These are phyloP conservation scores for Geotrichum reessii DNA, from an alignment of 1,139 yeast genomes.

Conservation along the genomic window DNA sequence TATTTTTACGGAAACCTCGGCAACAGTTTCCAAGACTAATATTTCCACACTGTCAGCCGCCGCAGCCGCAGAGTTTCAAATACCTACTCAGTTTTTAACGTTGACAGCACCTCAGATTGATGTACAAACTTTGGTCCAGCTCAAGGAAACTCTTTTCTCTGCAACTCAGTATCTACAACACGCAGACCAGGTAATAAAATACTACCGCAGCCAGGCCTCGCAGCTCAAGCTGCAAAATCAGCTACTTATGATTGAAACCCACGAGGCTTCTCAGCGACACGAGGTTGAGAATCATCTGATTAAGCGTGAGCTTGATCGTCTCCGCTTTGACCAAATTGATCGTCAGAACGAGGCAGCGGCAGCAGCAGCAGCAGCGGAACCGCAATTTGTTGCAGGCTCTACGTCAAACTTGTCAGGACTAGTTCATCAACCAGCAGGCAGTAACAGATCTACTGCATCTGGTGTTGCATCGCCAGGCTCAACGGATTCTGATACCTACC, in stretches of 20 bases:
- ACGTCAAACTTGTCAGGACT: conserved; percentile 1
- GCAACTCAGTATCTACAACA: not conserved
- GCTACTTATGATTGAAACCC: conserved; percentile 37
- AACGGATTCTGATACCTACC: conserved; percentile 28
- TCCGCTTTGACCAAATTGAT: conserved; percentile 36
- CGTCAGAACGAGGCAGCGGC: conserved; percentile 18
- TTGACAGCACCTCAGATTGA: not conserved
- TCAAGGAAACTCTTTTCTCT: not conserved
- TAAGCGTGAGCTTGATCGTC: conserved; percentile 46
- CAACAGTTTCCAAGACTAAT: not conserved
- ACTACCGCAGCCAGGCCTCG: conserved; percentile 15
- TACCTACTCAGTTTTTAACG: not conserved
- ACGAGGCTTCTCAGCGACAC: conserved; percentile 40
- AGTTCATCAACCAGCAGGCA: not conserved
- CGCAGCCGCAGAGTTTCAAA: not conserved
- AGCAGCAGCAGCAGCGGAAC: conserved; percentile 18
- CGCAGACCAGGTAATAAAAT: not conserved
- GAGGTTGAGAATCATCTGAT: conserved; percentile 45
- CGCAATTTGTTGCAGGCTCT: conserved; percentile 17
- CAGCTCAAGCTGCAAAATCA: conserved; percentile 39
- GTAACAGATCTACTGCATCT: not conserved
- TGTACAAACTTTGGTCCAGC: not conserved
- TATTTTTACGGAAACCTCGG: not conserved
- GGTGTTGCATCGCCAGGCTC: not conserved
- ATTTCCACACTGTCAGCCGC: not conserved